Evolutionary conservation across 106 monocot genomes (phyloP).

Genomic region (Apostasia ramifera): DNA sequence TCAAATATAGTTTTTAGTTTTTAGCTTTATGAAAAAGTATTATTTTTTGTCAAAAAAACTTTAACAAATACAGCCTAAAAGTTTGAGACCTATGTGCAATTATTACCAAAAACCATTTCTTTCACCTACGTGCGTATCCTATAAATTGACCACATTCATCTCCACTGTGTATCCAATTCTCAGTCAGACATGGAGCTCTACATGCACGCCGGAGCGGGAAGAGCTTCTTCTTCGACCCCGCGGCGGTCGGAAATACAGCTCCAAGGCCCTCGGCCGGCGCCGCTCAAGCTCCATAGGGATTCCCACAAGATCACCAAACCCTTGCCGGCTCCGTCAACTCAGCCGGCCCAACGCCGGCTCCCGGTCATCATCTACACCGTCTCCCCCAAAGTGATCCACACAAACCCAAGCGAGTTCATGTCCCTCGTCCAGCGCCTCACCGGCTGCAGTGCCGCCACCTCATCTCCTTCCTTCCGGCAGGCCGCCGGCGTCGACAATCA

Average conservation of each 20-base stretch:
- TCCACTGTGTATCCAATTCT: too few relatives aligned
- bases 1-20: too few relatives aligned
- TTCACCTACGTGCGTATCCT: too few relatives aligned
- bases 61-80: too few relatives aligned
- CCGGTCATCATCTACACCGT: constrained; percentile 79
- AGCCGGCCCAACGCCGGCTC: constrained; percentile 5
- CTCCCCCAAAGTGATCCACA: constrained; percentile 76
- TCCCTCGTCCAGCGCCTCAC: constrained; percentile 78
- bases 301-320: constrained; percentile 56
- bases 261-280: constrained; percentile 59
- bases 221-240: neutral
- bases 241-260: constrained; percentile 41
- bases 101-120: too few relatives aligned
- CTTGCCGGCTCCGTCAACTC: constrained; percentile 1
- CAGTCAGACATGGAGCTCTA: too few relatives aligned
- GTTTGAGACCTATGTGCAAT: too few relatives aligned
- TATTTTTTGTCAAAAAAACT: too few relatives aligned
- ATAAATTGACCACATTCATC: too few relatives aligned
- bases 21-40: too few relatives aligned
- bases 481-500: too few relatives aligned
- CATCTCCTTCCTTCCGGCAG: neutral
- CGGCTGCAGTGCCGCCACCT: constrained; percentile 23
- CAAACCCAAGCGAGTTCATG: constrained; percentile 64
- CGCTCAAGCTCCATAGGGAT: constrained; percentile 45
- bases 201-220: too few relatives aligned